These are phyloP conservation scores for Termitomyces sp. DNA, from an alignment of 768 basidiomycete species.

Conservation along the genomic window DNA sequence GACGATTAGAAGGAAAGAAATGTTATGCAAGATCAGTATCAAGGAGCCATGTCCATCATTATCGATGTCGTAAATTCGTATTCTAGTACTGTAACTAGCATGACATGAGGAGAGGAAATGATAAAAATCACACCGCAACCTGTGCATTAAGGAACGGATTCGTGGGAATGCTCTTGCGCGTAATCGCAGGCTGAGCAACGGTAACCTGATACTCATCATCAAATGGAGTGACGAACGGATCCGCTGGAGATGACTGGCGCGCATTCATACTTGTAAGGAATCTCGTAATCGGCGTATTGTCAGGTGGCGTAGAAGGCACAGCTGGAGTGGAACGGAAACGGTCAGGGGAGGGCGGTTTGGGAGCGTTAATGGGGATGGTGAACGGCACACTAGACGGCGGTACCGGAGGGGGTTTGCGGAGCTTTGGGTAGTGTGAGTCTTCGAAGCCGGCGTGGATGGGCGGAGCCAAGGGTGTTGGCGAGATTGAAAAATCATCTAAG, in stretches of 20 bases:
- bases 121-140: constrained; percentile 4
- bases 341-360: background rate
- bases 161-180: constrained; percentile 41
- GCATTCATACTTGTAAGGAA: constrained; percentile 39
- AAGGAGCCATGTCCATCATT: background rate
- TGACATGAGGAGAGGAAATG: background rate
- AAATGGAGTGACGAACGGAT: constrained; percentile 75
- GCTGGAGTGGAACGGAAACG: constrained; percentile 7
- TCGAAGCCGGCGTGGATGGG: constrained; percentile 28
- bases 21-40: background rate
- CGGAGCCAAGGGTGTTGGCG: constrained; percentile 20
- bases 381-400: background rate
- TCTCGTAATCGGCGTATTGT: constrained; percentile 35
- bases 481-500: constrained; percentile 11
- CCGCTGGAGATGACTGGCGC: constrained; percentile 33
- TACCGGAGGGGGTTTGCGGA: background rate
- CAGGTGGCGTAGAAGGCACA: constrained; percentile 12
- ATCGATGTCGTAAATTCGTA: background rate
- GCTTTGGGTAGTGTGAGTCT: constrained; percentile 11
- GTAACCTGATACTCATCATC: constrained; percentile 56
- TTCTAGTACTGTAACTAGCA: background rate
- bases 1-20: background rate
- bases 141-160: constrained; percentile 40
- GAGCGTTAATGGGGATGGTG: background rate
- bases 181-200: constrained; percentile 17